A percentile compares a stretch with the other conserved stretches of the same genome.
These are phyloP conservation scores for Helotiales sp. DNA, from an alignment of 2,329 filamentous ascomycete species.

Conservation along the genomic window DNA sequence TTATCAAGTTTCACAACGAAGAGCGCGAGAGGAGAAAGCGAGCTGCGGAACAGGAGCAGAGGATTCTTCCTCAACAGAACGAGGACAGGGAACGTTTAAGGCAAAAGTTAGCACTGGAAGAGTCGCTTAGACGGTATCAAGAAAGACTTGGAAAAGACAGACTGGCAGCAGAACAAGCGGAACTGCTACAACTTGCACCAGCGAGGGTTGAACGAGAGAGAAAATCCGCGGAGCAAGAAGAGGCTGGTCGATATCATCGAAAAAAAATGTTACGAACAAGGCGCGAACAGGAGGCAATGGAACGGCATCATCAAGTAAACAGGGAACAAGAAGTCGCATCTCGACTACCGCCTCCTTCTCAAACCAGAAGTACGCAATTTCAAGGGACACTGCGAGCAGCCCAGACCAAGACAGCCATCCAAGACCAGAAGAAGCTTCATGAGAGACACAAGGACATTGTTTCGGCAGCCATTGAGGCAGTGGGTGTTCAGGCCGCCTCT, in stretches of 20 bases:
- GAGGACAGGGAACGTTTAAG: not conserved
- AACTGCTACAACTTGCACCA: not conserved
- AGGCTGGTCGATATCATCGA: not conserved
- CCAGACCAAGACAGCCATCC: not conserved
- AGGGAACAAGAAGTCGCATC: not conserved
- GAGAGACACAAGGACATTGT: conserved; percentile 3
- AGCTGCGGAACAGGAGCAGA: not conserved
- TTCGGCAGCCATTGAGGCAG: conserved; percentile 7
- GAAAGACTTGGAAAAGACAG: not conserved
- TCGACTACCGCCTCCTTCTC: not conserved
- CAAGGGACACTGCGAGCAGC: not conserved
- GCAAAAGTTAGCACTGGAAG: not conserved
- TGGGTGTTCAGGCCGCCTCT: not conserved
- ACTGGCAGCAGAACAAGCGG: not conserved
- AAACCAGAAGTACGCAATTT: not conserved
- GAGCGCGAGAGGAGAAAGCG: not conserved
- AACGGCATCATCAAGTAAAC: not conserved
- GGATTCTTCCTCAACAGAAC: not conserved
- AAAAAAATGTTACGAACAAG: not conserved
- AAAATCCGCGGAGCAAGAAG: not conserved
- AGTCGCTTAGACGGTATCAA: not conserved
- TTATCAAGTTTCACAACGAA: not conserved
- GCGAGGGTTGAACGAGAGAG: not conserved
- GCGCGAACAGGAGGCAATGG: not conserved
- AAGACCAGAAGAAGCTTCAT: not conserved